phyloP scores from a whole-genome alignment of 768 basidiomycete genomes.

The Cyclocybe cylindracea region DNA sequence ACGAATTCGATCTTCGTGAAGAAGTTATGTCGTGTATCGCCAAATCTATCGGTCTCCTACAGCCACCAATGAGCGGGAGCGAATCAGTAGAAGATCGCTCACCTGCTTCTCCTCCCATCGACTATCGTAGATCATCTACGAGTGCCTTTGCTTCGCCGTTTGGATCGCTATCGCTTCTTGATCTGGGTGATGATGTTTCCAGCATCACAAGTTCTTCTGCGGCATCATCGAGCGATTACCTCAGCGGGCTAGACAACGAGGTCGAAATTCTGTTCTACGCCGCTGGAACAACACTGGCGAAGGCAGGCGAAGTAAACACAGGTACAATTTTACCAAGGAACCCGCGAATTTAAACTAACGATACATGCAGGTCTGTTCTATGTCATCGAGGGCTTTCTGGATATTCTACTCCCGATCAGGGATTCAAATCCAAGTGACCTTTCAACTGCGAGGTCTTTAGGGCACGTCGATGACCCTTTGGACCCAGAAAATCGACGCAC shows the following conservation, averaged over 20 bases:
- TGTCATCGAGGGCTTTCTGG: constrained; percentile 94
- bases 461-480: constrained; percentile 8
- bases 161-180: constrained; percentile 71
- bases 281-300: constrained; percentile 82
- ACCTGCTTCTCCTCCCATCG: constrained; percentile 54
- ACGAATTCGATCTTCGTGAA: constrained; percentile 92
- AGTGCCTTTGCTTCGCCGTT: constrained; percentile 62
- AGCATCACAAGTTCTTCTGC: constrained; percentile 65
- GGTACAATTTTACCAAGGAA: constrained; percentile 41
- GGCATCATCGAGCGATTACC: constrained; percentile 52
- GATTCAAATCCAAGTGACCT: constrained; percentile 22
- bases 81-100: constrained; percentile 64
- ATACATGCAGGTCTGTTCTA: constrained; percentile 73
- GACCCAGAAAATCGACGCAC: constrained; percentile 40
- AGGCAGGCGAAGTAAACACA: constrained; percentile 86
- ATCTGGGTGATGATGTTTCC: constrained; percentile 69
- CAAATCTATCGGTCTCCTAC: constrained; percentile 92
- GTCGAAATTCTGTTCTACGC: constrained; percentile 95
- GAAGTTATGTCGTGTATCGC: constrained; percentile 98
- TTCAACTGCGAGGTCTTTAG: constrained; percentile 14
- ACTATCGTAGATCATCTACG: constrained; percentile 39
- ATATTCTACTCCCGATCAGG: constrained; percentile 76
- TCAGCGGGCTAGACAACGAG: constrained; percentile 91
- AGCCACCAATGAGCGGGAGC: constrained; percentile 74
- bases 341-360: constrained; percentile 7